These are phyloP conservation scores for Agroathelia rolfsii DNA, from an alignment of 1,284 basidiomycete species.

Conservation along the genomic window DNA sequence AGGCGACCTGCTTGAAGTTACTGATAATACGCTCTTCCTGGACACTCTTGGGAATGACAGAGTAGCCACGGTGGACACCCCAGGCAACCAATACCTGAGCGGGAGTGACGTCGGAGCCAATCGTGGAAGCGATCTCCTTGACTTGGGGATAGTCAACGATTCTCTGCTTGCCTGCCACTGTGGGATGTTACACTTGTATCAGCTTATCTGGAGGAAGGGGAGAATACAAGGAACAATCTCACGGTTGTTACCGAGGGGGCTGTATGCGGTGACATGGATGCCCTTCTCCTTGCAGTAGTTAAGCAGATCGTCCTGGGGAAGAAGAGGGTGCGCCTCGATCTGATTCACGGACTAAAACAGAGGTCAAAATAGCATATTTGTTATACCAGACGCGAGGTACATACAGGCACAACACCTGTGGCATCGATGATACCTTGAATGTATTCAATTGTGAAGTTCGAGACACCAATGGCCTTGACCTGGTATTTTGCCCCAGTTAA, in stretches of 20 bases:
- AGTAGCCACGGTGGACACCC: slow-evolving; percentile 53
- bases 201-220: not conserved
- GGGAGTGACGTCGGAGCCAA: slow-evolving; percentile 46
- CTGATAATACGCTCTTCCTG: slow-evolving; percentile 49
- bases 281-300: slow-evolving; percentile 60
- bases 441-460: slow-evolving; percentile 68
- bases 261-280: slow-evolving; percentile 80
- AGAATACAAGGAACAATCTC: slow-evolving; percentile 19
- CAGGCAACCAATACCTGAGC: slow-evolving; percentile 69
- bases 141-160: slow-evolving; percentile 58
- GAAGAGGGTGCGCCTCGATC: slow-evolving; percentile 76
- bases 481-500: slow-evolving; percentile 11
- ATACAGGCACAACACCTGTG: slow-evolving; percentile 66
- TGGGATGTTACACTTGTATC: slow-evolving; percentile 5
- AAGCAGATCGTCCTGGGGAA: slow-evolving; percentile 63
- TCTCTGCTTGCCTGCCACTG: slow-evolving; percentile 47
- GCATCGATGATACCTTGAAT: slow-evolving; percentile 64
- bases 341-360: slow-evolving; percentile 58
- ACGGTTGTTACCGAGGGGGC: slow-evolving; percentile 76
- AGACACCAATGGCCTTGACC: slow-evolving; percentile 63
- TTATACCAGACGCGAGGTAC: slow-evolving; percentile 7
- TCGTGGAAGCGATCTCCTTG: slow-evolving; percentile 45
- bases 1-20: slow-evolving; percentile 63
- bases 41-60: slow-evolving; percentile 69
- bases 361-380: too few species aligned